Base-by-base conservation (phyloP, 441 rosid genomes). In the Aleurites moluccanus region DNA sequence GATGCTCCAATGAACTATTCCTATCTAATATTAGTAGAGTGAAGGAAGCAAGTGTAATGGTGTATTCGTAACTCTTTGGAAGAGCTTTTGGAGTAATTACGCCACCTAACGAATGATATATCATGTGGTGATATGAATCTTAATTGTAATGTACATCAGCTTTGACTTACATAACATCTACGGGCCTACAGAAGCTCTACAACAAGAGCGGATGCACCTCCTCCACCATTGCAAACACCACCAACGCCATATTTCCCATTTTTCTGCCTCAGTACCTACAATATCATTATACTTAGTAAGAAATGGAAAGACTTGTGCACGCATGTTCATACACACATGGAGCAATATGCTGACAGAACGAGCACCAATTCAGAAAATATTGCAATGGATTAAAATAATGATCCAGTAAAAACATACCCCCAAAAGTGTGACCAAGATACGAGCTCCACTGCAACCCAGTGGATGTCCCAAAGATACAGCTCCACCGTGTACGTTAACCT, bases 391-490 rank as follows among this genome's bases (percentile, higher is more conserved):
- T n/a, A 28, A 64, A 47, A 33, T 40, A 42, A 8, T 35, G 11
- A 42, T 27, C 10, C 33, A 42, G 40, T 4, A 20, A 52, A 69
- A 21, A 69, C 62, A 49, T 83, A 90, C 92, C 87, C 99, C 99
- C 79, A 96, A 86, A 78, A 93, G 92, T 59, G 98, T 91, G 83
- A 92, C 85, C 84, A 93, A 73, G 73, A 96, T 90, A 75, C 98
- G 98, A 49, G 98, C 99, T 45, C 98, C 98, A 45, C 99, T 92
- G 90, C 99, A 96, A 50, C 98, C 99, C 74, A 92, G 83, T 75
- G 99, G 98, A 83, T 96, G 98, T 66, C 99, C 99, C 83, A 96
- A 83, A 0, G 99, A 84, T 61, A 93, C 97, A 66, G 98, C 98
- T 75, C 99, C 99, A 70, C 98, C 99, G 6, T 93, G 91, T 33